Percentiles rank a stretch among this genome's conserved stretches.
Conservation (phyloP, 1,284 basidiomycete species). For the Entoloma clypeatum region DNA sequence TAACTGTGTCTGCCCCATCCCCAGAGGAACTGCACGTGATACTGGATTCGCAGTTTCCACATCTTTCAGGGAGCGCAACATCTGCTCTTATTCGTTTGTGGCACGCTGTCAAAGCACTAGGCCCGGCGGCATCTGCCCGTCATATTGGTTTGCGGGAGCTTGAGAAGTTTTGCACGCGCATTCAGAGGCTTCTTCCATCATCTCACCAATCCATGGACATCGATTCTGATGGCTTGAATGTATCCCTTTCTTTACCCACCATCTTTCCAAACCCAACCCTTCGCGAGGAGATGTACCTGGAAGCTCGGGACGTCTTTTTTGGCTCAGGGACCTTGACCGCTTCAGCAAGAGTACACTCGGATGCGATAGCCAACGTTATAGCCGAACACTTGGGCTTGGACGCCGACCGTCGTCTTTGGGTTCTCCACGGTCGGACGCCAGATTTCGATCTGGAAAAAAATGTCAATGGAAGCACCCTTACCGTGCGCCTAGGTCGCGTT, state of each 20-base stretch:
- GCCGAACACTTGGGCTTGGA: constrained; percentile 65
- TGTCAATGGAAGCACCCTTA: constrained; percentile 52
- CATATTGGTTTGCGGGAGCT: constrained; percentile 82
- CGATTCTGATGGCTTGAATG: constrained; percentile 22
- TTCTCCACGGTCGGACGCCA: constrained; percentile 53
- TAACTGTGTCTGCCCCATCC: constrained; percentile 60
- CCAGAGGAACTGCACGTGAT: constrained; percentile 68
- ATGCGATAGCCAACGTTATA: constrained; percentile 48
- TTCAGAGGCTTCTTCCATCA: constrained; percentile 59
- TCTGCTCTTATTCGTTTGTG: constrained; percentile 61
- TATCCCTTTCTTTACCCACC: constrained; percentile 16
- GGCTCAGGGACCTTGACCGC: constrained; percentile 61
- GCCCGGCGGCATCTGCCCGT: constrained; percentile 48
- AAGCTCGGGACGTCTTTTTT: constrained; percentile 92
- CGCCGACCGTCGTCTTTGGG: constrained; percentile 35
- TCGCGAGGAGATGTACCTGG: constrained; percentile 88
- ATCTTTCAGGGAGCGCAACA: constrained; percentile 47
- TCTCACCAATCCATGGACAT: constrained; percentile 43
- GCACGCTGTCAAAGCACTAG: constrained; percentile 49
- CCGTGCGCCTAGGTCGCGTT: constrained; percentile 57
- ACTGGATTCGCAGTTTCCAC: constrained; percentile 61
- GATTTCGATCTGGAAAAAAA: constrained; percentile 69
- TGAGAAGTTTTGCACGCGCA: constrained; percentile 82
- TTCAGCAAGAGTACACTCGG: constrained; percentile 48
- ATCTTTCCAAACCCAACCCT: constrained; percentile 73